Percentiles rank a stretch among this genome's conserved stretches.
These are phyloP conservation scores for Pleurotus platypus DNA, from an alignment of 768 basidiomycete species.

Conservation along the genomic window DNA sequence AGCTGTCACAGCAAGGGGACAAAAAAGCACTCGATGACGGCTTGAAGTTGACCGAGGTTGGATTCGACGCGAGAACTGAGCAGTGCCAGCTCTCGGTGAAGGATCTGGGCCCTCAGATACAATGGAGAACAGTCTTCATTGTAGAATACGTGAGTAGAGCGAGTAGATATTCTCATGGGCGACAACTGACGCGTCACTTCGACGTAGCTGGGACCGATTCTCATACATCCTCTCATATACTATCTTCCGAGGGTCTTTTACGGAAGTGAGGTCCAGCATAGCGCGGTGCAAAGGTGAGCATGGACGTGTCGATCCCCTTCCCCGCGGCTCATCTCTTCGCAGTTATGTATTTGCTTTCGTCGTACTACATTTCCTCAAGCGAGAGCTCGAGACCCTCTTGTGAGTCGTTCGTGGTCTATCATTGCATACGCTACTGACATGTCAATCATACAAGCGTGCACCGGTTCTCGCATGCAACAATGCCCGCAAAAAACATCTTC, in stretches of 20 bases:
- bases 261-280: constrained; percentile 66
- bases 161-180: background rate
- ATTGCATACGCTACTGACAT: background rate
- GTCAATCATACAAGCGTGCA: constrained; percentile 46
- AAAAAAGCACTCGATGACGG: constrained; percentile 63
- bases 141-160: constrained; percentile 82
- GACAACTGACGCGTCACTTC: background rate
- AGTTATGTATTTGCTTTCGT: constrained; percentile 72
- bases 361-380: constrained; percentile 85
- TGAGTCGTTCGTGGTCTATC: constrained; percentile 28
- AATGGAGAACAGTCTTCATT: constrained; percentile 86
- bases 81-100: constrained; percentile 62
- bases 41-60: constrained; percentile 52
- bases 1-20: constrained; percentile 61
- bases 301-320: background rate
- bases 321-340: constrained; percentile 4
- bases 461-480: constrained; percentile 92
- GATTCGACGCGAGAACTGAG: constrained; percentile 48
- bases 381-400: constrained; percentile 92
- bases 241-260: constrained; percentile 69
- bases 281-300: constrained; percentile 69
- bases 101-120: constrained; percentile 87
- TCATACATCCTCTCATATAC: constrained; percentile 87
- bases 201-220: constrained; percentile 73
- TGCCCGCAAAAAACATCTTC: constrained; percentile 84